Percentiles rank a stretch among this genome's conserved stretches.
Conservation (phyloP, 2,329 filamentous ascomycete species). For the Penicillium sp. region DNA sequence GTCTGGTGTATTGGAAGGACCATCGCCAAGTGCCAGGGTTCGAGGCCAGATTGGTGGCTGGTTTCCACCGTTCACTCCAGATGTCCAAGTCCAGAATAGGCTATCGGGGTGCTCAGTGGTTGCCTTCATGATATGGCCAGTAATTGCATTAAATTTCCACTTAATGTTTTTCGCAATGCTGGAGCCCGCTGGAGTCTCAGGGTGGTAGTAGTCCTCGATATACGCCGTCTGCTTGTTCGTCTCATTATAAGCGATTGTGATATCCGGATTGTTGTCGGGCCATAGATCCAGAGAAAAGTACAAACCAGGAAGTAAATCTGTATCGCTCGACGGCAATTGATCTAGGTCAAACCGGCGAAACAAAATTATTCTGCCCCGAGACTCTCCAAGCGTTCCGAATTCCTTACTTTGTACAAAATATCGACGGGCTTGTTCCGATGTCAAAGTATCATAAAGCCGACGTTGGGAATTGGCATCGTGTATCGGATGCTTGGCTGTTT, state of each 20-base stretch:
- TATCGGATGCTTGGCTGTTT: constrained; percentile 14
- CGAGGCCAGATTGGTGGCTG: constrained; percentile 39
- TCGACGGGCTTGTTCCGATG: constrained; percentile 32
- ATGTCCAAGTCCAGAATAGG: constrained; percentile 48
- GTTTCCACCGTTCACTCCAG: constrained; percentile 40
- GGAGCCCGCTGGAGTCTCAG: constrained; percentile 27
- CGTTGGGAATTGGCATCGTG: constrained; percentile 38
- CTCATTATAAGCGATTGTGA: constrained; percentile 42
- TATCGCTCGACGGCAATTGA: constrained; percentile 32
- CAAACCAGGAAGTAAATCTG: constrained; percentile 41
- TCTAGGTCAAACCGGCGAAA: constrained; percentile 46
- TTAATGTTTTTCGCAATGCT: constrained; percentile 38
- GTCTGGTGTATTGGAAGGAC: constrained; percentile 32
- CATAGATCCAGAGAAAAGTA: constrained; percentile 44
- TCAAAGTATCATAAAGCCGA: constrained; percentile 38
- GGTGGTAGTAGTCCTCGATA: constrained; percentile 49
- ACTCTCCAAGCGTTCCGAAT: constrained; percentile 34
- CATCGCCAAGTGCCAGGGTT: constrained; percentile 46
- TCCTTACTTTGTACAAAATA: constrained; percentile 39
- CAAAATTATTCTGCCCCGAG: constrained; percentile 39
- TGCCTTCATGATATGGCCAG: constrained; percentile 38
- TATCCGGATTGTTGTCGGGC: constrained; percentile 41
- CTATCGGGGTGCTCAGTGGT: constrained; percentile 30
- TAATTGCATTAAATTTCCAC: constrained; percentile 44
- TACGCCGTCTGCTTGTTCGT: constrained; percentile 38